Evolutionary conservation across 2,329 filamentous ascomycete genomes (phyloP), one percentile per base, ranked within the genome.

Genomic region (Raffaelea albimanens): DNA sequence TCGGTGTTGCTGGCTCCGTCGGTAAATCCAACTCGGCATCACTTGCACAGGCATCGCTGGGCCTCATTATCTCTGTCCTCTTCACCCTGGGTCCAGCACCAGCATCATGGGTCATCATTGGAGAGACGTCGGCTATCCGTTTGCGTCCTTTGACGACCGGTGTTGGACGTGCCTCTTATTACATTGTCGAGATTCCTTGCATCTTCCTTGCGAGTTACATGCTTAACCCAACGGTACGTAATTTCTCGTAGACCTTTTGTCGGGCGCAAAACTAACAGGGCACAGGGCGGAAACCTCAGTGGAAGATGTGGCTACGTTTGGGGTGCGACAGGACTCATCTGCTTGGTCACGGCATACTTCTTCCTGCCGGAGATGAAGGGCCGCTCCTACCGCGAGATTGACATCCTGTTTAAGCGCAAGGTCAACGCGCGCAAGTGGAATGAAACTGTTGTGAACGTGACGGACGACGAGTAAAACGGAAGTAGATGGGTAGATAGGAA

Each of bases 381-480:
- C 55, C 67, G 72, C 33, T 75, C 76, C 34, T 80, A 70, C 65
- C 76, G 76, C 52, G 77, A 81, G 65, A 77, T 78, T 55, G 77
- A 80, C 58, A 78, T 78, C 54, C 47, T 78, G 58, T 78, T 78
- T 67, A 69, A 67, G 50, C 73, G 78, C 55, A 62, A 62, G 46
- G 61, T 80, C 22, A 67, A 61, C 0, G 77, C 78, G 55, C 72
- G 78, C 58, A 57, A 77, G 57, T 76, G 70, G 71, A 75, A 69
- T 62, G 61, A 73, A 61, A 79, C 75, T 0, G 63, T 63, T 2
- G 55, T 85, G 60, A 74, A 81, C 57, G 62, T 80, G 49, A 60
- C 74, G 20, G 80, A 80, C 57, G 77, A 84, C 61, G 75, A 82
- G 69, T 83, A 82, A 50, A 59, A n/a, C n/a, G n/a, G n/a, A n/a